Base-by-base conservation (phyloP, 2,329 filamentous ascomycete genomes). In the Alternaria alternata region DNA sequence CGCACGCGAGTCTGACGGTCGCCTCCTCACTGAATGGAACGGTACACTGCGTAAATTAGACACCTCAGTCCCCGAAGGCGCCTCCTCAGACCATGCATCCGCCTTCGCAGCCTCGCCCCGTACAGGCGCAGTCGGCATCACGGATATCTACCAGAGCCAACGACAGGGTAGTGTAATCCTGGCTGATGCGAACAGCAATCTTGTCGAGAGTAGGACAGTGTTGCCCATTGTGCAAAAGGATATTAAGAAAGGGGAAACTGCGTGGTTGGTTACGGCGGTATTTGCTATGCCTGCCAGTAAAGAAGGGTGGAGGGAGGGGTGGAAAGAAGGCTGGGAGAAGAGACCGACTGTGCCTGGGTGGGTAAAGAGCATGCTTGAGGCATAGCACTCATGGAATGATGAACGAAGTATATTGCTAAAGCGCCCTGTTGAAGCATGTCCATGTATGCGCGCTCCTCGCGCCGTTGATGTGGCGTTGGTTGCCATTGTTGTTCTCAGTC, bases 111-210 rank as follows among this genome's bases (percentile, higher is more conserved):
- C 84, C 4, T 84, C 84, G 12, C 72, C 84, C 4, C 71, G 78
- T 3, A 84, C 81, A 11, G 84, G 85, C 0, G 83, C 79, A 22
- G 83, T 85, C 1, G 85, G 85, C 0, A 83, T 86, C 12, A 75
- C 77, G 4, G 84, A 86, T 56, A 60, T 85, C 39, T 70, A 71
- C 16, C 67, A 76, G 6, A 69, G 61, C 20, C 62, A 70, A 12
- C 82, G 89, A 20, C 79, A 77, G 54, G 91, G 90, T 3, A 88
- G 85, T 72, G 82, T 92, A 26, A 87, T 93, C 48, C 88, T 92
- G 58, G 89, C 90, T 11, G 91, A 94, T 74, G 90, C 91, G 7
- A 93, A 94, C 79, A 91, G 89, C 48, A 94, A 94, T 77, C 79
- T 94, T 34, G 83, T 93, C 3, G 88, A 92, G 79, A 87, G 88